Conservation (phyloP, 2,329 filamentous ascomycete species). For the Ophiostoma piceae region DNA sequence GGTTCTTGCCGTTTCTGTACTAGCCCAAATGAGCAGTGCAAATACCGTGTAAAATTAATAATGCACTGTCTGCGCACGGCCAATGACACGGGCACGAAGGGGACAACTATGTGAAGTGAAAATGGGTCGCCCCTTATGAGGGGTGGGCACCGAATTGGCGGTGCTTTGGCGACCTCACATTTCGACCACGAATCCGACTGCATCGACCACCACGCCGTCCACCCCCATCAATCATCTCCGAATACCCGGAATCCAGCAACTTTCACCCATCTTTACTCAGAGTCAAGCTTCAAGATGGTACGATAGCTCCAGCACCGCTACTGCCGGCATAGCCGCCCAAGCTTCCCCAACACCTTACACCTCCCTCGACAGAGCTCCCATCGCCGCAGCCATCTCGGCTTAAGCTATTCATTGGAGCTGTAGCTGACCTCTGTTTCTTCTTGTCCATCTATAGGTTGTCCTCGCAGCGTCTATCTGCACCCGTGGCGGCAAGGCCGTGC, state of each 20-base stretch:
- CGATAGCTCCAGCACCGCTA: background rate
- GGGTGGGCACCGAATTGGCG: constrained; percentile 24
- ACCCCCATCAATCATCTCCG: background rate
- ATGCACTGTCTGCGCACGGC: constrained; percentile 24
- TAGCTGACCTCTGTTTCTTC: constrained; percentile 1
- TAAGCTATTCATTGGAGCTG: background rate
- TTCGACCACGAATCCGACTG: constrained; percentile 19
- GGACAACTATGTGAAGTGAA: constrained; percentile 27
- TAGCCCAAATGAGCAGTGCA: constrained; percentile 15
- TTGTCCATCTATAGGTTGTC: constrained; percentile 63
- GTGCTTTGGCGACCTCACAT: constrained; percentile 21
- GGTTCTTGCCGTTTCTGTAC: background rate
- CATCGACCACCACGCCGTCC: constrained; percentile 7
- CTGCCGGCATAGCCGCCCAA: background rate
- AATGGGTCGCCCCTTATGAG: constrained; percentile 26
- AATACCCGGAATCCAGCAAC: constrained; percentile 6
- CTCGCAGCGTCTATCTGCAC: constrained; percentile 99
- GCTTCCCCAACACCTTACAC: background rate
- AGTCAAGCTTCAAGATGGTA: constrained; percentile 23
- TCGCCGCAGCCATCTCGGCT: background rate
- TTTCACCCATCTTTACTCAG: background rate
- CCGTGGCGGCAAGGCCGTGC: constrained; percentile 93
- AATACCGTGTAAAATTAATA: background rate
- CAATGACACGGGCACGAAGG: constrained; percentile 25
- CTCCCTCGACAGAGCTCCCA: constrained; percentile 14